Percentiles rank a stretch among this genome's conserved stretches.
These are phyloP conservation scores for Citrus maxima DNA, from an alignment of 345 rosid species.

Conservation along the genomic window DNA sequence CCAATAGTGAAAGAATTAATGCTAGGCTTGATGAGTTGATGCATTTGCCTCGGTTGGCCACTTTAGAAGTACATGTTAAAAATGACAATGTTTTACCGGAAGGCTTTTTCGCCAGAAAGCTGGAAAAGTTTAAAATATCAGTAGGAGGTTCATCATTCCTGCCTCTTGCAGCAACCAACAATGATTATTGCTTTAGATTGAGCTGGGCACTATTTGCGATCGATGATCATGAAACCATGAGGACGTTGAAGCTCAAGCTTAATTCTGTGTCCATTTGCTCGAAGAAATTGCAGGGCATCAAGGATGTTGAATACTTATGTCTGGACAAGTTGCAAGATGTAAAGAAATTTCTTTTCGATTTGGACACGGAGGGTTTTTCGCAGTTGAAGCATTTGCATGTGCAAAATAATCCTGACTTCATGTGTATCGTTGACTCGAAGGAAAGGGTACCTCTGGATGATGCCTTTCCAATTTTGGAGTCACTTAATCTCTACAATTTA, in stretches of 20 bases:
- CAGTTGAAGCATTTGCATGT: constrained; percentile 8
- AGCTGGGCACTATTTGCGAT: not conserved
- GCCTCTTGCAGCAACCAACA: not conserved
- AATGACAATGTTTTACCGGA: not conserved
- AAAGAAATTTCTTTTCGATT: not conserved
- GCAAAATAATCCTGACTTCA: not conserved
- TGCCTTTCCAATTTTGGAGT: constrained; percentile 8
- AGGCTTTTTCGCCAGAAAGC: not conserved
- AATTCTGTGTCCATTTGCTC: not conserved
- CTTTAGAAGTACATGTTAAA: constrained; percentile 2
- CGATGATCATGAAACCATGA: not conserved
- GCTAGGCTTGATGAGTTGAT: constrained; percentile 18
- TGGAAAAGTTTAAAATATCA: not conserved
- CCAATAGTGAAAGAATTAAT: not conserved
- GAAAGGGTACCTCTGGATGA: not conserved
- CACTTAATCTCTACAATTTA: not conserved
- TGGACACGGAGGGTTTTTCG: constrained; percentile 8
- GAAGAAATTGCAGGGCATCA: not conserved
- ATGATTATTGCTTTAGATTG: not conserved
- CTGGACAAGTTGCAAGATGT: constrained; percentile 1
- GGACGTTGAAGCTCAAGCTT: constrained; percentile 1
- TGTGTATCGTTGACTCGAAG: not conserved
- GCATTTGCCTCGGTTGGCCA: not conserved
- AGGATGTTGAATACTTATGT: constrained; percentile 4
- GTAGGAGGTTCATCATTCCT: not conserved